Conservation (phyloP, 495 filamentous ascomycete genomes). For the Clavariopsis aquatica region DNA sequence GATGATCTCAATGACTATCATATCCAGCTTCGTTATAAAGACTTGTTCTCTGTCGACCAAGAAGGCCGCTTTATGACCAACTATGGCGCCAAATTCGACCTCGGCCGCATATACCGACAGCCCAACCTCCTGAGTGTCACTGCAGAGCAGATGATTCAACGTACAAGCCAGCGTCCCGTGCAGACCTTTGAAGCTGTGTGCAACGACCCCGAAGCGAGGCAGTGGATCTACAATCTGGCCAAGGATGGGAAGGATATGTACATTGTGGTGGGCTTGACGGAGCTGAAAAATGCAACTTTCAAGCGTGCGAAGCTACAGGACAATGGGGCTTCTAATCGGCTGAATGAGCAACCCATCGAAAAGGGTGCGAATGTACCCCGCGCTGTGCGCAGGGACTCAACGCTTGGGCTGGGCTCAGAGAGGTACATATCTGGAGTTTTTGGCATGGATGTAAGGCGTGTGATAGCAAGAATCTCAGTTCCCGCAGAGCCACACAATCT, state of each 20-base stretch:
- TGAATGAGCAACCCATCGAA: slow-evolving; percentile 33
- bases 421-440: slow-evolving; percentile 33
- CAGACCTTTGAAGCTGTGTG: slow-evolving; percentile 32
- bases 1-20: slow-evolving; percentile 40
- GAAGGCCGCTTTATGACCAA: slow-evolving; percentile 39
- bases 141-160: slow-evolving; percentile 39
- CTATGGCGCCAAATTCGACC: slow-evolving; percentile 40
- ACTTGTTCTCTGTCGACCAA: slow-evolving; percentile 35
- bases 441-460: slow-evolving; percentile 34
- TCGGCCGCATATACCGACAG: slow-evolving; percentile 34
- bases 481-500: slow-evolving; percentile 32
- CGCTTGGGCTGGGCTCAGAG: slow-evolving; percentile 25
- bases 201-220: slow-evolving; percentile 30
- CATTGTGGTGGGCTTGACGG: slow-evolving; percentile 36
- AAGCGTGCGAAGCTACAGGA: slow-evolving; percentile 37
- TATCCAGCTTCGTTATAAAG: slow-evolving; percentile 38
- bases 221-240: slow-evolving; percentile 24
- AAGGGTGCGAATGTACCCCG: slow-evolving; percentile 33
- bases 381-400: slow-evolving; percentile 30
- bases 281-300: slow-evolving; percentile 38
- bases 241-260: slow-evolving; percentile 23
- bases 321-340: slow-evolving; percentile 26
- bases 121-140: slow-evolving; percentile 34
- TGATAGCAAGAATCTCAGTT: slow-evolving; percentile 22
- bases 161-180: slow-evolving; percentile 14